A percentile compares a stretch with the other conserved stretches of the same genome.
phyloP scores from a whole-genome alignment of 148 eudicot species.

The Pharnaceum exiguum region DNA sequence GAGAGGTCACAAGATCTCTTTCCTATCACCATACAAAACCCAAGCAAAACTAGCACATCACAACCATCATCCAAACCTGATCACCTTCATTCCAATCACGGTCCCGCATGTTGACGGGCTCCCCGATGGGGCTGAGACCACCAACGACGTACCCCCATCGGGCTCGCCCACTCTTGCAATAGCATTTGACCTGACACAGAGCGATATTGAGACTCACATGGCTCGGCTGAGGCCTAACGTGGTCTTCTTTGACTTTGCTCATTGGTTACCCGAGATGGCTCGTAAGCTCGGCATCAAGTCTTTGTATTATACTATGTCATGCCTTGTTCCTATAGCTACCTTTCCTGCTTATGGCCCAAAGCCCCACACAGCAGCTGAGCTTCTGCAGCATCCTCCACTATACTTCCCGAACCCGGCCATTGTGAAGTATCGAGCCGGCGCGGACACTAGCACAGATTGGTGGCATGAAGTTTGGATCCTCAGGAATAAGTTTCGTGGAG shows the following conservation, averaged over 20 bases:
- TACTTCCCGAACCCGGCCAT: too few species aligned
- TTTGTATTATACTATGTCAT: neutral
- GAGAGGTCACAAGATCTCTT: constrained; percentile 26
- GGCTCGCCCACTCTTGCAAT: constrained; percentile 8
- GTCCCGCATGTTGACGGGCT: constrained; percentile 34
- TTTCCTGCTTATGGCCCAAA: too few species aligned
- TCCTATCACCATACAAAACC: constrained; percentile 24
- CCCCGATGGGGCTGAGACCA: constrained; percentile 26
- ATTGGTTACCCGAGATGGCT: constrained; percentile 31
- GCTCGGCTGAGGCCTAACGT: constrained; percentile 18
- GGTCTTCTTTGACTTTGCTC: constrained; percentile 25
- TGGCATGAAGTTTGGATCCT: neutral
- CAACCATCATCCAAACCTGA: constrained; percentile 31
- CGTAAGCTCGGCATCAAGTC: constrained; percentile 12
- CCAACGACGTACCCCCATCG: constrained; percentile 18
- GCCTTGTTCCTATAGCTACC: neutral
- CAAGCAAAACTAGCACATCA: constrained; percentile 14
- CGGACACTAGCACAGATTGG: neutral
- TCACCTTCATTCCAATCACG: constrained; percentile 22
- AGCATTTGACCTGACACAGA: constrained; percentile 28
- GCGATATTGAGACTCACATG: constrained; percentile 9
- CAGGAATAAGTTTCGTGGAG: neutral
- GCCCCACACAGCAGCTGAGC: too few species aligned
- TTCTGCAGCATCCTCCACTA: too few species aligned
- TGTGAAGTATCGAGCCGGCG: neutral